Conservation (phyloP, 768 basidiomycete species). For the Lepiota venenata region DNA sequence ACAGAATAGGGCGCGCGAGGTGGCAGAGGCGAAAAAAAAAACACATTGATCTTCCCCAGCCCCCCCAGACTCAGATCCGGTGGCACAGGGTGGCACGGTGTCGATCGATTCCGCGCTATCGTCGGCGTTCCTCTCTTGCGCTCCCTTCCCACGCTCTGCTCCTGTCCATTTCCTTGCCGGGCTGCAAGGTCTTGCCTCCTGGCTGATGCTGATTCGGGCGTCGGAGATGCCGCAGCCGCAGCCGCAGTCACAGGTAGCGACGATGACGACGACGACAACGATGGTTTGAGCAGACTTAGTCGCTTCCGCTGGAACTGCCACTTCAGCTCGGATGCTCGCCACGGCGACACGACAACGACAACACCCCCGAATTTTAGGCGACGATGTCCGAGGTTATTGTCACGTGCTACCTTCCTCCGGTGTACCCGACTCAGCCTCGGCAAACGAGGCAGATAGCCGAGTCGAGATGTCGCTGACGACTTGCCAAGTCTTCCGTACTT, state of each 20-base stretch:
- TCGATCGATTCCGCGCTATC: constrained; percentile 1
- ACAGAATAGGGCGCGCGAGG: background rate
- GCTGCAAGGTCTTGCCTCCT: background rate
- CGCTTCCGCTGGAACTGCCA: constrained; percentile 9
- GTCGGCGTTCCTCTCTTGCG: background rate
- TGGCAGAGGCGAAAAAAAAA: constrained; percentile 7
- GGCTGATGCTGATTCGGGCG: background rate
- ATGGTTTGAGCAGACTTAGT: background rate
- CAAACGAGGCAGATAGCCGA: background rate
- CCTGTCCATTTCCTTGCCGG: background rate
- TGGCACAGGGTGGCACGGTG: background rate
- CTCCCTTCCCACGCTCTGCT: background rate
- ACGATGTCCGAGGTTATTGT: constrained; percentile 5
- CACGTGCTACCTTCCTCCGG: background rate
- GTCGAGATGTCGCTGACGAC: background rate
- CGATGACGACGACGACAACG: background rate
- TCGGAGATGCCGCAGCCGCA: background rate
- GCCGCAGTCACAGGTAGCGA: too few relatives aligned
- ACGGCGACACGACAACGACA: background rate
- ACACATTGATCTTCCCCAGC: constrained; percentile 8
- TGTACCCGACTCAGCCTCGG: background rate
- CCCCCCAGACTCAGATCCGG: constrained; percentile 5
- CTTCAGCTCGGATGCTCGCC: background rate
- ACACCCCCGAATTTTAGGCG: background rate
- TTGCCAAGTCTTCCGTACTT: constrained; percentile 1